phyloP scores from a whole-genome alignment of 495 filamentous ascomycete species.

The Parachaetomium inaequale region DNA sequence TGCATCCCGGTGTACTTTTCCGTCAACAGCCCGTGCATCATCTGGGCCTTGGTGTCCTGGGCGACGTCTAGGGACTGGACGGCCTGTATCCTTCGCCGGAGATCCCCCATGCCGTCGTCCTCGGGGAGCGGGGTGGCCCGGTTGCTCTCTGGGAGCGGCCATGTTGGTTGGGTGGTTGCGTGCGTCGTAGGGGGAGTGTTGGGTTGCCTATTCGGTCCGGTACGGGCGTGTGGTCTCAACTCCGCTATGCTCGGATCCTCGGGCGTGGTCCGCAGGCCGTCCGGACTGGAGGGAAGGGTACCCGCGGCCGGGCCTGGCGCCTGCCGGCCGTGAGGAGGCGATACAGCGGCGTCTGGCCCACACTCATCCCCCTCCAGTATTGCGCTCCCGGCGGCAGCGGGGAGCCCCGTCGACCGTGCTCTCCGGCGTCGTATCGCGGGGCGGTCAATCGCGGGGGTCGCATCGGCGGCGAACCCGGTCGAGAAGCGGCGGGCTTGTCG shows the following conservation, averaged over 20 bases:
- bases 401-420: constrained; percentile 17
- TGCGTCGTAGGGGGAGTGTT: neutral
- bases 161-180: neutral
- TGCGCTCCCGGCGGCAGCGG: constrained; percentile 10
- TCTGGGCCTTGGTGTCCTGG: constrained; percentile 71
- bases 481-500: constrained; percentile 72
- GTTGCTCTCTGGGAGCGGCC: constrained; percentile 9
- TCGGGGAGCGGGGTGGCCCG: constrained; percentile 57
- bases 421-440: constrained; percentile 20
- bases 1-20: constrained; percentile 62
- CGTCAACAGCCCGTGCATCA: constrained; percentile 80
- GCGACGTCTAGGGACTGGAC: constrained; percentile 65
- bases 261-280: neutral
- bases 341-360: neutral
- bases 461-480: constrained; percentile 33
- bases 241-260: neutral
- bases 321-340: neutral
- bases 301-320: neutral
- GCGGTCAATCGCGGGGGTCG: constrained; percentile 32
- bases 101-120: constrained; percentile 83
- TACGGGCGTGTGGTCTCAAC: neutral
- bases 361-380: constrained; percentile 25
- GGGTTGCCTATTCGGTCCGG: neutral
- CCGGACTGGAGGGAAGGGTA: neutral
- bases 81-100: constrained; percentile 71